A percentile compares a stretch with the other conserved stretches of the same genome.
These are phyloP conservation scores for Chrysopogon serrulatus DNA, from an alignment of 176 grass and related monocot genomes.

Conservation along the genomic window DNA sequence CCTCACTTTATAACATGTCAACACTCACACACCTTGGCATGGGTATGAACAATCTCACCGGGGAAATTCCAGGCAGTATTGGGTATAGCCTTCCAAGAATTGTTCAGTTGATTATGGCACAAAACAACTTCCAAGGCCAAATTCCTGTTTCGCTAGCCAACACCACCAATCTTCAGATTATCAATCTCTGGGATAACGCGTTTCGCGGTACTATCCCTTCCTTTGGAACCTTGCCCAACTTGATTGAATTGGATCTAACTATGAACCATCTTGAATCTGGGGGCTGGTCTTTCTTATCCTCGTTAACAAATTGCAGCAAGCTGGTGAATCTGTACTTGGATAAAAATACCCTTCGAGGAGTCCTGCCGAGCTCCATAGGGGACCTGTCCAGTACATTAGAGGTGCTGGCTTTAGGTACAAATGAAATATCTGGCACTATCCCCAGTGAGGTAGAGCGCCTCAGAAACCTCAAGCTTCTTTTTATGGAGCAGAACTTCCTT, in stretches of 20 bases:
- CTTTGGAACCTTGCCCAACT: neutral
- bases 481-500: neutral
- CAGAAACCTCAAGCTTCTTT: neutral
- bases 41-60: neutral
- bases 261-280: slow-evolving; percentile 25
- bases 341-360: neutral
- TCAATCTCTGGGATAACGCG: neutral
- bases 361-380: slow-evolving; percentile 1
- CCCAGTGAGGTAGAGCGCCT: slow-evolving; percentile 20
- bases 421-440: slow-evolving; percentile 28
- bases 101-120: neutral
- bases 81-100: slow-evolving; percentile 11
- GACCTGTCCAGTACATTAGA: neutral
- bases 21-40: neutral
- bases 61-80: neutral
- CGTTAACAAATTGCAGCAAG: slow-evolving; percentile 17
- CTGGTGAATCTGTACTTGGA: neutral
- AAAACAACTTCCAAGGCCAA: neutral
- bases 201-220: slow-evolving; percentile 18
- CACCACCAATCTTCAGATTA: neutral
- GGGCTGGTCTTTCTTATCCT: slow-evolving; percentile 30
- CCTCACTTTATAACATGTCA: slow-evolving; percentile 28
- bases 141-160: slow-evolving; percentile 14
- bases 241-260: neutral
- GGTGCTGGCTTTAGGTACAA: neutral